Base-by-base conservation (phyloP, 2,329 filamentous ascomycete species). In the Cercospora janseana region DNA sequence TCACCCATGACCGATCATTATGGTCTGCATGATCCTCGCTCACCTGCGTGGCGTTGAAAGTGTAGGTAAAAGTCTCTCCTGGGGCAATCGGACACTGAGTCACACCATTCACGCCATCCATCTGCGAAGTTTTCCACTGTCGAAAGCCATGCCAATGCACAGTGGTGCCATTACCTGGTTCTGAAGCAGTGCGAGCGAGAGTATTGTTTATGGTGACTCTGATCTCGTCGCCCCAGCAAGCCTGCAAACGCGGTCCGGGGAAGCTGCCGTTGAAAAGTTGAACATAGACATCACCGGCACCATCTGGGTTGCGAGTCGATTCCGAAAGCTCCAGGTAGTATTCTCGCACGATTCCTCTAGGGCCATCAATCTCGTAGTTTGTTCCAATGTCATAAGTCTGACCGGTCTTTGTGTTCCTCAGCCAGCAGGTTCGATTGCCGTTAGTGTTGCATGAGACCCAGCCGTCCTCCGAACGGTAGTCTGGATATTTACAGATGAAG, bases 131-230 rank as follows among this genome's bases (percentile, higher is more conserved):
- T 57, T 73, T 76, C 54, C 65, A 75, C 52, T 72, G 72, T 32
- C 66, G 66, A 3, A 77, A 54, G 6, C 75, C 75, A 55, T 77
- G 75, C 69, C 72, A 73, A 12, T 80, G 73, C 69, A 77, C 76
- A 1, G 75, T 74, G 0, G 69, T 79, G 1, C 69, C 69, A 47
- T 70, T 70, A 52, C 55, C 52, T 49, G 55, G 46, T 21, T 54
- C 46, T 21, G 37, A 38, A 20, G 34, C 34, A 38, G 34, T 38
- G 6, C 26, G 23, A 4, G 7, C 12, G 15, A 68, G 57, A 6
- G 46, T 55, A 57, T 72, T 72, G 24, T 65, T 63, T 6, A 58
- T 18, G n/a, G 38, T 45, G 4, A 48, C 46, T 51, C 63, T 49
- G 42, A 73, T 58, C 2, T 60, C 63, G 55, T 73, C 71, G 23